phyloP scores from a whole-genome alignment of 441 rosid genomes.

The Francoa sonchifolia region DNA sequence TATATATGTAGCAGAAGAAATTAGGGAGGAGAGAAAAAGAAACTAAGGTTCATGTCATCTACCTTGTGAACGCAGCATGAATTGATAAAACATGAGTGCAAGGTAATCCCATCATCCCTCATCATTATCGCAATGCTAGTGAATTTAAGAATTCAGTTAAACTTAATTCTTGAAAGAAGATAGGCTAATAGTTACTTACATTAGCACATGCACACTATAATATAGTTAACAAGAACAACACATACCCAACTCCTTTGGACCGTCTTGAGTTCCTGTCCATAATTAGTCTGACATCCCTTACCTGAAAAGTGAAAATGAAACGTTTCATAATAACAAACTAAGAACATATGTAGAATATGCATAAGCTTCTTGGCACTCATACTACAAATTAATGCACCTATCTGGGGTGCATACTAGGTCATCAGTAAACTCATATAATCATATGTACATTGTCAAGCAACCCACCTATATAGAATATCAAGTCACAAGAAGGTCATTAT shows the following conservation, averaged over 20 bases:
- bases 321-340: constrained; percentile 56
- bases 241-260: constrained; percentile 93
- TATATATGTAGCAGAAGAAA: constrained; percentile 29
- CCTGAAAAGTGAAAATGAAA: constrained; percentile 33
- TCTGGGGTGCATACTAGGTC: constrained; percentile 1
- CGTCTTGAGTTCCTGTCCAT: constrained; percentile 97
- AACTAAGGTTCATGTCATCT: constrained; percentile 76
- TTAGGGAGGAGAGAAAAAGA: constrained; percentile 24
- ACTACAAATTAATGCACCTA: constrained; percentile 7
- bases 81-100: constrained; percentile 92
- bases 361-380: constrained; percentile 3
- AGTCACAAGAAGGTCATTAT: constrained; percentile 21
- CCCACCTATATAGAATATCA: constrained; percentile 20
- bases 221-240: constrained; percentile 9
- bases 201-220: constrained; percentile 19
- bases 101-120: constrained; percentile 90
- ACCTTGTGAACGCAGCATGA: constrained; percentile 77
- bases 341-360: neutral
- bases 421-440: constrained; percentile 9
- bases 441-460: constrained; percentile 16
- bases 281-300: constrained; percentile 90
- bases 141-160: constrained; percentile 88
- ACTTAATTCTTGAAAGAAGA: constrained; percentile 54
- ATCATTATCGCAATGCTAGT: constrained; percentile 95
- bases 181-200: constrained; percentile 31